Base-by-base conservation (phyloP, 73 alveolate species). In the Symbiodinium natans region DNA sequence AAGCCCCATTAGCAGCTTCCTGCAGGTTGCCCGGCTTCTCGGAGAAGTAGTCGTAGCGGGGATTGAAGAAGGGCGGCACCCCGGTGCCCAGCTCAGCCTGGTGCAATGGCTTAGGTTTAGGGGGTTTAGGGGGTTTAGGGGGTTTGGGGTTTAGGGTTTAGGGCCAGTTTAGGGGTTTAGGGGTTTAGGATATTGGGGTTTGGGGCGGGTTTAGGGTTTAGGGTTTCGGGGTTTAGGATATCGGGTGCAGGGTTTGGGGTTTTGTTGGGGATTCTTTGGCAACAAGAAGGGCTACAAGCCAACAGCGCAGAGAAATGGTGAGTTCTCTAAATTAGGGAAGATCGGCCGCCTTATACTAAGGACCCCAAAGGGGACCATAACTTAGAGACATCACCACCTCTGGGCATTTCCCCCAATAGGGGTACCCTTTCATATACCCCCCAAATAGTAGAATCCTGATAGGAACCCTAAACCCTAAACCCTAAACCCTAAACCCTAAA, bases 11-110 rank as follows among this genome's bases (percentile, higher is more conserved):
- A 19, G 21, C 59, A 6, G 59, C 21, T 6, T 46, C 33, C 96
- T 90, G 96, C 54, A 90, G 77, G 77, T 90, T 90, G 15, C 96
- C 96, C 34, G 38, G 41, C 80, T 68, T 71, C 38, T 31, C 17
- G 6, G 88, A 71, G 75, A 29, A 68, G 87, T 71, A 90, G 80
- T 90, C 96, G 48, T n/a, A 41, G 3, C 38, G 36, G n/a, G 96
- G 96, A 56, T 90, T 90, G 96, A 90, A 90, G 87, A 56, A 90
- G 41, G 96, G 96, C 10, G 96, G 96, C 75, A 90, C 96, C 34
- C 96, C 96, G 36, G 96, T 90, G 23, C 96, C 96, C n/a, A 90
- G 46, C 87, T 90, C 96, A 6, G 94, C 59, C 59, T 46, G 21
- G 59, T 46, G 6, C 59, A 9, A 46, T 6, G 59, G 59, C 13